Base-by-base conservation (phyloP, 1,284 basidiomycete genomes). In the Ceratobasidium sp. region DNA sequence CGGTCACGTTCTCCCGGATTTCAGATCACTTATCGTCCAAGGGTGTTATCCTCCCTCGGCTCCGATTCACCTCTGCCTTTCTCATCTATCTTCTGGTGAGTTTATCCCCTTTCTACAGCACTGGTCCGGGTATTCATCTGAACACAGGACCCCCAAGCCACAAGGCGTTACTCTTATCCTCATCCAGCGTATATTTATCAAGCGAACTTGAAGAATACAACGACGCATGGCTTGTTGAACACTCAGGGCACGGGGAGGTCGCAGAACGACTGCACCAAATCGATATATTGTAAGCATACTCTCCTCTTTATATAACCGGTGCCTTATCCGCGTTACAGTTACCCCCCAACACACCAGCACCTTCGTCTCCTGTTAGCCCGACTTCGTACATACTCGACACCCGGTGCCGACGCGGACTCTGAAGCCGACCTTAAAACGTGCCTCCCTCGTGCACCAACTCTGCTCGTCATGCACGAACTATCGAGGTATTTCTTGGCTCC, bases 391-490 rank as follows among this genome's bases (percentile, higher is more conserved):
- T 75, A 57, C 61, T 57, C 44, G 37, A 59, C 43, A 57, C 52
- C 61, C 34, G 34, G 59, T 44, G 13, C 73, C 49, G 67, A 80
- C n/a, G 77, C 81, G 64, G 69, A 77, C 25, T 71, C 81, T 76
- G 78, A 78, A 61, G 76, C 77, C 37, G 78, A 79, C 78, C 79
- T 78, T 22, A 84, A 87, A 77, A 85, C 86, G 29, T 85, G 86
- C 1, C 83, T 91, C 34, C 83, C 85, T 44, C 80, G 81, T 44
- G 78, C 86, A 0, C 90, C 90, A 29, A 84, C 85, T 52, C 81
- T 93, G 3, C 80, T 94, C 17, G 85, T 94, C 22, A 81, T 94
- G 19, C 87, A 89, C 71, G 92, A 93, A 78, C 85, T 87, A 0
- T 93, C 92, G 1, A 81, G 84, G 0, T 92, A 91, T 81, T 90